Evolutionary conservation across 1,284 basidiomycete species (phyloP).

Genomic region (Ustilago sp.): DNA sequence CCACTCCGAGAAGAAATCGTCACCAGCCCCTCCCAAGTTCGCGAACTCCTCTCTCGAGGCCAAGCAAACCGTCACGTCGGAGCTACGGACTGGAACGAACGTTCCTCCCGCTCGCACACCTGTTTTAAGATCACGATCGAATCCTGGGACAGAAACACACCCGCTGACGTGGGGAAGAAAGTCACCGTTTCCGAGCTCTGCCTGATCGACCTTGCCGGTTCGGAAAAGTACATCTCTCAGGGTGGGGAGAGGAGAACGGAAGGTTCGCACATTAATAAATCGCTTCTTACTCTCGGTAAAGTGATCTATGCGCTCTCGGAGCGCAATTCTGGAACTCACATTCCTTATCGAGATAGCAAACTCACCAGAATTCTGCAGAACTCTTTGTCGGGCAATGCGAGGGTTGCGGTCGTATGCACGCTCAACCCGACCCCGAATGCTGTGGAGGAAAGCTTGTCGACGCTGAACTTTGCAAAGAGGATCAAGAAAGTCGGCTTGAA

Average conservation of each 20-base stretch:
- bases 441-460: conserved; percentile 83
- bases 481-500: conserved; percentile 84
- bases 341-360: conserved; percentile 96
- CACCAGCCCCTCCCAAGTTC: conserved; percentile 85
- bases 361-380: conserved; percentile 92
- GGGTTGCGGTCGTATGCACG: conserved; percentile 95
- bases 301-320: conserved; percentile 68
- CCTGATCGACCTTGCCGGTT: conserved; percentile 95
- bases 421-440: conserved; percentile 73
- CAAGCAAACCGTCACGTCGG: conserved; percentile 90
- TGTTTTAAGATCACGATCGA: conserved; percentile 73
- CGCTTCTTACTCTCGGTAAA: conserved; percentile 69
- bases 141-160: conserved; percentile 46
- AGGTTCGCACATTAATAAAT: conserved; percentile 74
- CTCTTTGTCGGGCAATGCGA: conserved; percentile 90
- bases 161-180: conserved; percentile 39
- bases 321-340: conserved; percentile 72
- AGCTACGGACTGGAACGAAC: conserved; percentile 96
- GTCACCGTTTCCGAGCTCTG: conserved; percentile 73
- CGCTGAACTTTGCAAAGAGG: conserved; percentile 86
- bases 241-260: conserved; percentile 59
- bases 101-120: conserved; percentile 90
- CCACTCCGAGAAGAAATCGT: conserved; percentile 91
- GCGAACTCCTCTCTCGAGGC: conserved; percentile 84
- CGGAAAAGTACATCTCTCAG: conserved; percentile 79